Percentiles rank a stretch among this genome's conserved stretches.
phyloP scores from a whole-genome alignment of 805 yeast genomes.

The Millerozyma acaciae region DNA sequence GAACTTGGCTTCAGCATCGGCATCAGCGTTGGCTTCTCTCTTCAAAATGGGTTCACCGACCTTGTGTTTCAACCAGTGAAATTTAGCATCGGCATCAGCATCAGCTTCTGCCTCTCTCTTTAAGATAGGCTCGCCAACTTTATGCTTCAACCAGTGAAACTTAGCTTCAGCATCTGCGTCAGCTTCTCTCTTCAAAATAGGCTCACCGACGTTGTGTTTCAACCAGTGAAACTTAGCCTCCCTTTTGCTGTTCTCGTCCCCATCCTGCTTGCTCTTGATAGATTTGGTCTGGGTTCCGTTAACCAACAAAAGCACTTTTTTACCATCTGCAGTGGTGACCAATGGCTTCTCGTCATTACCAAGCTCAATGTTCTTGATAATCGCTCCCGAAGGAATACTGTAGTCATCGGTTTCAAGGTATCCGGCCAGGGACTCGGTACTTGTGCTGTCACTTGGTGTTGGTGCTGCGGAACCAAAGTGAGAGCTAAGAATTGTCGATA shows the following conservation, averaged over 20 bases:
- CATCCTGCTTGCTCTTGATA: too few relatives aligned
- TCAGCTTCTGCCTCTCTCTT: conserved; percentile 24
- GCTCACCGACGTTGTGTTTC: conserved; percentile 9
- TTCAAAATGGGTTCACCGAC: conserved; percentile 14
- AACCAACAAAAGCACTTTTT: conserved; percentile 11
- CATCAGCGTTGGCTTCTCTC: conserved; percentile 16
- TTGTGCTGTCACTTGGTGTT: not conserved
- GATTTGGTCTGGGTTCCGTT: conserved; percentile 9
- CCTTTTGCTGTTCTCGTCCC: conserved; percentile 15
- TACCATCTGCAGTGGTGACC: conserved; percentile 9
- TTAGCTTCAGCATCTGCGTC: conserved; percentile 12
- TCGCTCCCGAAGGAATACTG: conserved; percentile 6
- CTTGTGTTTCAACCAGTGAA: conserved; percentile 9
- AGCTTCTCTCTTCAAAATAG: conserved; percentile 13
- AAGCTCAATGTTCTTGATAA: conserved; percentile 5
- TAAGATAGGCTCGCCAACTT: conserved; percentile 15
- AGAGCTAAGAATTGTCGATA: conserved; percentile 9
- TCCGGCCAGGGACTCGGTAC: too few relatives aligned
- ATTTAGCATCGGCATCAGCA: conserved; percentile 17
- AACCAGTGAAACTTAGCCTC: conserved; percentile 12
- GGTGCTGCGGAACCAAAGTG: conserved; percentile 11
- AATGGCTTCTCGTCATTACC: conserved; percentile 12
- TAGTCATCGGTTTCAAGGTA: not conserved
- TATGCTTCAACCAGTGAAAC: conserved; percentile 11
- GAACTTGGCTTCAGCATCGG: conserved; percentile 17